These are phyloP conservation scores for Microdochium paspali DNA, from an alignment of 2,329 filamentous ascomycete species.

Conservation along the genomic window DNA sequence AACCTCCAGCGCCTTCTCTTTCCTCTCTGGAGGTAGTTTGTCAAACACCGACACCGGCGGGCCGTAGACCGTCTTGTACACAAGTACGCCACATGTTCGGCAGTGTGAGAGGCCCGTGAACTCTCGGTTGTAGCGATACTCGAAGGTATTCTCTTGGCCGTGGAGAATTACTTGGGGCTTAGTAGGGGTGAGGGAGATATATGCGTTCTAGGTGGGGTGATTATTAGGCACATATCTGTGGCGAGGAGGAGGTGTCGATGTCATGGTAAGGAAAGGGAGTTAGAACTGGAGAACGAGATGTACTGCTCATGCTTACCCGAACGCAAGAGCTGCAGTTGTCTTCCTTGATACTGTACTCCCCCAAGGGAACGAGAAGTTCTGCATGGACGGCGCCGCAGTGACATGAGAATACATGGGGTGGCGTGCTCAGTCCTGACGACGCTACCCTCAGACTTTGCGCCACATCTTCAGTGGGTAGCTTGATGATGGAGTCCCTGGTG, in stretches of 20 bases:
- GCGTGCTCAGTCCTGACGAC: too few species aligned
- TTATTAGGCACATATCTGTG: too few species aligned
- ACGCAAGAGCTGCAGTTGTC: slow-evolving; percentile 24
- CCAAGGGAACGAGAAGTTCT: slow-evolving; percentile 16
- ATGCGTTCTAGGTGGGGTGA: slow-evolving; percentile 11
- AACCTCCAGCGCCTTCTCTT: slow-evolving; percentile 7
- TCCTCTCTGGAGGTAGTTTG: slow-evolving; percentile 13
- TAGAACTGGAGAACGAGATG: too few species aligned
- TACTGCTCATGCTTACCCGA: too few species aligned
- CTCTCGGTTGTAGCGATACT: slow-evolving; percentile 12
- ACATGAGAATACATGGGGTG: slow-evolving; percentile 11
- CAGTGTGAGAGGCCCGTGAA: slow-evolving; percentile 13
- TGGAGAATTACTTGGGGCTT: slow-evolving; percentile 15
- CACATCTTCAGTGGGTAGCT: too few species aligned
- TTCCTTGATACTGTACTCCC: slow-evolving; percentile 30
- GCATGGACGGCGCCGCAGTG: slow-evolving; percentile 15
- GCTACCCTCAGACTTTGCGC: too few species aligned
- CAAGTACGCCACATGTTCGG: slow-evolving; percentile 17
- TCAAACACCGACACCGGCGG: slow-evolving; percentile 18
- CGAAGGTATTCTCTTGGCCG: slow-evolving; percentile 13
- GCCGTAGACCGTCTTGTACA: slow-evolving; percentile 18
- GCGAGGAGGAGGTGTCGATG: too few species aligned
- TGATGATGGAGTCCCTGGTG: too few species aligned
- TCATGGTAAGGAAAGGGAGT: too few species aligned
- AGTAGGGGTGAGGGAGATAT: slow-evolving; percentile 17